Evolutionary conservation across 345 rosid species (phyloP).

Genomic region (Stellera chamaejasme): DNA sequence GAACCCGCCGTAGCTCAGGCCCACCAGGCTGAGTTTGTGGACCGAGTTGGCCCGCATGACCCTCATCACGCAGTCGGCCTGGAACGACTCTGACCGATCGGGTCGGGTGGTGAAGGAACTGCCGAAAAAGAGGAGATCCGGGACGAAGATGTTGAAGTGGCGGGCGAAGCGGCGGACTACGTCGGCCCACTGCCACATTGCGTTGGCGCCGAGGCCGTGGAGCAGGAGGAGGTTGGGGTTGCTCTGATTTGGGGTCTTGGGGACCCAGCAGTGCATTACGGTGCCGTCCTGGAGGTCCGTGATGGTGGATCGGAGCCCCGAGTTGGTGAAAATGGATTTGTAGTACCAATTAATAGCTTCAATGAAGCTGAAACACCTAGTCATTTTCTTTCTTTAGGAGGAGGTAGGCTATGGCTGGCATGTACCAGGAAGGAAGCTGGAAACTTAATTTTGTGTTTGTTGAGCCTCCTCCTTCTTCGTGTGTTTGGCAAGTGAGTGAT

Average conservation of each 20-base stretch:
- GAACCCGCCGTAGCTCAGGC: constrained; percentile 85
- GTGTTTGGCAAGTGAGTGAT: too few species aligned
- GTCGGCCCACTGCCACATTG: constrained; percentile 78
- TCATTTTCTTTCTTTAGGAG: constrained; percentile 30
- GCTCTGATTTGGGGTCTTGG: constrained; percentile 27
- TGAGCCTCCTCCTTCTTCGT: too few species aligned
- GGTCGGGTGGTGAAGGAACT: constrained; percentile 62
- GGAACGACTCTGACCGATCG: constrained; percentile 66
- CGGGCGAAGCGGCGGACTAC: constrained; percentile 29
- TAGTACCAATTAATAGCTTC: constrained; percentile 39
- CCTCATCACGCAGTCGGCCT: constrained; percentile 62
- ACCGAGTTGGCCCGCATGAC: constrained; percentile 50
- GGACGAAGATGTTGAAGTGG: constrained; percentile 58
- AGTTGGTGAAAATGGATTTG: constrained; percentile 32
- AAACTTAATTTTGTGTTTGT: too few species aligned
- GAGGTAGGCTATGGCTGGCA: too few species aligned
- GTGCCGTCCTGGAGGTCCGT: constrained; percentile 73
- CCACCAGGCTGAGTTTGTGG: constrained; percentile 44
- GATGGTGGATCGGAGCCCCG: constrained; percentile 50
- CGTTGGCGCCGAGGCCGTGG: constrained; percentile 76
- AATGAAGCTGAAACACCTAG: constrained; percentile 61
- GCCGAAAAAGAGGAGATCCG: constrained; percentile 74
- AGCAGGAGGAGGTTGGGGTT: constrained; percentile 66
- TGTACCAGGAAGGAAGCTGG: too few species aligned
- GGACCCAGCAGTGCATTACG: constrained; percentile 77